Percentiles rank a stretch among this genome's conserved stretches.
Evolutionary conservation across 352 stramenopile species (phyloP).

Genomic region (Saprolegnia parasitica): DNA sequence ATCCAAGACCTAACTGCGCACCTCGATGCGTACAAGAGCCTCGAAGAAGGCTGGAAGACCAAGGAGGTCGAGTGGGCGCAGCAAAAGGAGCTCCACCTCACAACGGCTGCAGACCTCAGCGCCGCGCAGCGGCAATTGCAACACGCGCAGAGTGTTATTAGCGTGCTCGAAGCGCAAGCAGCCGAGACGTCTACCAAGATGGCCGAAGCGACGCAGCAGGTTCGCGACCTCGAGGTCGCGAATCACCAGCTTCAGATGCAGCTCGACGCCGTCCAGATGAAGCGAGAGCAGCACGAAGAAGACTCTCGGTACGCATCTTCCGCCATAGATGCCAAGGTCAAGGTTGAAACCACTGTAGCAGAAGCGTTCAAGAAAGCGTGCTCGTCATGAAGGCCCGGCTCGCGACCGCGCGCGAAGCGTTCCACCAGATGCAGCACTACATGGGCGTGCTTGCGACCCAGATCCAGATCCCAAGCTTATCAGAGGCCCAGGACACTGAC

Average conservation of each 20-base stretch:
- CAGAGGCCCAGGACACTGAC: background rate
- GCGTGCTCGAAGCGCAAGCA: constrained; percentile 2
- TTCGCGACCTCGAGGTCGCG: constrained; percentile 17
- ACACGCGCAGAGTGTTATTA: background rate
- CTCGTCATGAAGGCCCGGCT: constrained; percentile 29
- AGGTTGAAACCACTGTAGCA: constrained; percentile 1
- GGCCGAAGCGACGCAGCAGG: constrained; percentile 3
- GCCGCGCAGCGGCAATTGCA: background rate
- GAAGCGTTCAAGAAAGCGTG: constrained; percentile 23
- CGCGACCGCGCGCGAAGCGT: constrained; percentile 21
- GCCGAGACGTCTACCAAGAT: constrained; percentile 2
- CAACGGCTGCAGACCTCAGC: constrained; percentile 5
- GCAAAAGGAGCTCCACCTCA: constrained; percentile 15
- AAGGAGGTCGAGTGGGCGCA: constrained; percentile 8
- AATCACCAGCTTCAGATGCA: constrained; percentile 22
- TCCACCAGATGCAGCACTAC: constrained; percentile 20
- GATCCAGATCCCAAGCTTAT: constrained; percentile 9
- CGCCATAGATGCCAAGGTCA: background rate
- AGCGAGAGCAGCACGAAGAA: constrained; percentile 18
- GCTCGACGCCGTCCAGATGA: constrained; percentile 15
- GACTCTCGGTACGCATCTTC: constrained; percentile 4
- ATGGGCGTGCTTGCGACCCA: constrained; percentile 17
- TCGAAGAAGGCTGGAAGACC: constrained; percentile 16
- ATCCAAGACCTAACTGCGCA: background rate
- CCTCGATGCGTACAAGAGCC: background rate